A percentile compares a stretch with the other conserved stretches of the same genome.
These are phyloP conservation scores for Letharia columbiana DNA, from an alignment of 495 filamentous ascomycete species.

Conservation along the genomic window DNA sequence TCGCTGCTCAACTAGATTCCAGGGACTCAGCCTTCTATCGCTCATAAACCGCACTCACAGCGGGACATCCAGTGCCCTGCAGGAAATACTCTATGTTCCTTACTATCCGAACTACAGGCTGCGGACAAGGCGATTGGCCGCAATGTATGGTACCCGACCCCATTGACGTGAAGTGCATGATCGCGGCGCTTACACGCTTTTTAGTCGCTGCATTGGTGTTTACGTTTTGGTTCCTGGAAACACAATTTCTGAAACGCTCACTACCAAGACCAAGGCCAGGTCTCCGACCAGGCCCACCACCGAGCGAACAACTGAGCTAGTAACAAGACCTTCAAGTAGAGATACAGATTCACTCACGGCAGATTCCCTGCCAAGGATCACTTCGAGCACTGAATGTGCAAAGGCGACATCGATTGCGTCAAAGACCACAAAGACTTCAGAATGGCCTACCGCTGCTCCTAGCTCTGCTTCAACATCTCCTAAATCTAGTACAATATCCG, in stretches of 20 bases:
- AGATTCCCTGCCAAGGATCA: neutral
- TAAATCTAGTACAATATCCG: no score
- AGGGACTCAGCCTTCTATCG: neutral
- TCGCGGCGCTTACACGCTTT: neutral
- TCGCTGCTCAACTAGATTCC: neutral
- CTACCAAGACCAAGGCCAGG: neutral
- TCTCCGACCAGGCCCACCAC: neutral
- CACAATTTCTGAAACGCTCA: neutral
- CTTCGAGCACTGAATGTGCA: neutral
- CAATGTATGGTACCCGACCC: neutral
- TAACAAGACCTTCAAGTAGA: neutral
- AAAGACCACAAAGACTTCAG: neutral
- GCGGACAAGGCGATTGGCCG: neutral
- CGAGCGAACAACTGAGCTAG: neutral
- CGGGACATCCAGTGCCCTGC: neutral
- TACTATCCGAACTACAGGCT: neutral
- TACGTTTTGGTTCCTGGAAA: neutral
- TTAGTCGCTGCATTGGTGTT: slow-evolving; percentile 1
- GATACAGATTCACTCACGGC: neutral
- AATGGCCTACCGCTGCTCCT: neutral
- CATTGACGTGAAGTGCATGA: neutral
- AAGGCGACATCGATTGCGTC: neutral
- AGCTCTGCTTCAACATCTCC: neutral
- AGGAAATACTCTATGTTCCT: neutral
- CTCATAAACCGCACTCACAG: neutral